Evolutionary conservation across 2,329 filamentous ascomycete genomes (phyloP).

Genomic region (Venturia aucupariae): DNA sequence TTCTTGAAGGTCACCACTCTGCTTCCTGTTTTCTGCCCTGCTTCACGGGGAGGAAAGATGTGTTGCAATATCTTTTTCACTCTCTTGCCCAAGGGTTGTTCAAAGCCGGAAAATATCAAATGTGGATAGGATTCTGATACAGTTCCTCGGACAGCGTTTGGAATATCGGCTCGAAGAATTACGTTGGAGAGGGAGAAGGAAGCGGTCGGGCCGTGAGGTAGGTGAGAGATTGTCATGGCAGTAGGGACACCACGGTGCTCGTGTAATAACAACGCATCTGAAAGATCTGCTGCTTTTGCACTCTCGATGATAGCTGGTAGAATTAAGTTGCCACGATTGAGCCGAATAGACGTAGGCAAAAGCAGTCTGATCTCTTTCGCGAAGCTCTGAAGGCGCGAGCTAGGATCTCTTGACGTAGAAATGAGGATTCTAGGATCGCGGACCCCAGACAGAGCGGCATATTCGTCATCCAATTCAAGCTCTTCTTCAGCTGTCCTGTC

Average conservation of each 20-base stretch:
- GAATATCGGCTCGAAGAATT: constrained; percentile 84
- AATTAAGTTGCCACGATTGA: constrained; percentile 88
- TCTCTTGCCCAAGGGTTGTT: constrained; percentile 65
- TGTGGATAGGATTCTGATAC: constrained; percentile 91
- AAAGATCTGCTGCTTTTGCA: constrained; percentile 69
- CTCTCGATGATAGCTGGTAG: constrained; percentile 76
- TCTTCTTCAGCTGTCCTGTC: constrained; percentile 60
- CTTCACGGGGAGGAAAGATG: constrained; percentile 81
- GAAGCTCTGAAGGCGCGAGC: constrained; percentile 75
- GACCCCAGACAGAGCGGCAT: constrained; percentile 80
- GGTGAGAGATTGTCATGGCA: constrained; percentile 75
- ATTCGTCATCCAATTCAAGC: constrained; percentile 78
- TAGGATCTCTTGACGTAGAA: constrained; percentile 83
- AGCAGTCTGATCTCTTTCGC: constrained; percentile 83
- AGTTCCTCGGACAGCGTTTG: constrained; percentile 75
- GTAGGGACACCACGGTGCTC: constrained; percentile 91
- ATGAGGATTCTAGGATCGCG: constrained; percentile 83
- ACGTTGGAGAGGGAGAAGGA: constrained; percentile 91
- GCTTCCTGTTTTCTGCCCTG: constrained; percentile 71
- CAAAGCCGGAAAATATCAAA: constrained; percentile 91
- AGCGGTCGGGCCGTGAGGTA: constrained; percentile 79
- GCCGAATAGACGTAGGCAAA: constrained; percentile 72
- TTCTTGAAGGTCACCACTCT: constrained; percentile 92
- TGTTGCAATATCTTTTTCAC: constrained; percentile 90
- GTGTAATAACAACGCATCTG: constrained; percentile 78